These are phyloP conservation scores for Alternaria brassicae DNA, from an alignment of 2,329 filamentous ascomycete species.

Conservation along the genomic window DNA sequence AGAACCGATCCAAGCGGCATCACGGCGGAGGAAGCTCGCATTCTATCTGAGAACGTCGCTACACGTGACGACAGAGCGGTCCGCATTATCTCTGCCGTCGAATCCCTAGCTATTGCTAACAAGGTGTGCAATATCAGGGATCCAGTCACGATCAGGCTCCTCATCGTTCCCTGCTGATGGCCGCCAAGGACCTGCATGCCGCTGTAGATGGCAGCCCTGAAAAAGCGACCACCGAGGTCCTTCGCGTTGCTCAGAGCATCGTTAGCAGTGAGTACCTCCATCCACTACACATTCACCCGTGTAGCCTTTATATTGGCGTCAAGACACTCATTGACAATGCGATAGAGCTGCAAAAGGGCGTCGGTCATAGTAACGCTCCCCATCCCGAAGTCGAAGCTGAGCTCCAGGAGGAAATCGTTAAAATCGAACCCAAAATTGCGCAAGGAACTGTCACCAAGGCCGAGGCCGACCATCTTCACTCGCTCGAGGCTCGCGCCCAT, in stretches of 20 bases:
- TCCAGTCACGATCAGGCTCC: slow-evolving; percentile 18
- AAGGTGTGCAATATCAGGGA: slow-evolving; percentile 26
- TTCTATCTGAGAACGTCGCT: slow-evolving; percentile 37
- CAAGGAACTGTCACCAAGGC: slow-evolving; percentile 47
- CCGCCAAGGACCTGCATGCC: slow-evolving; percentile 38
- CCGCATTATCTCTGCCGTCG: slow-evolving; percentile 40
- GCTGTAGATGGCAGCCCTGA: slow-evolving; percentile 33
- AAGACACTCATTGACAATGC: slow-evolving; percentile 11
- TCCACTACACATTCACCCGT: background rate
- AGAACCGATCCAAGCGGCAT: slow-evolving; percentile 33
- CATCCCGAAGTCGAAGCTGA: slow-evolving; percentile 41
- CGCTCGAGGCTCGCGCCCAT: slow-evolving; percentile 50
- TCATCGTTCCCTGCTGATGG: slow-evolving; percentile 30
- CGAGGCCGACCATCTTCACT: slow-evolving; percentile 52
- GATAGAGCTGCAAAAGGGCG: slow-evolving; percentile 41
- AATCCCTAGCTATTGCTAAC: slow-evolving; percentile 35
- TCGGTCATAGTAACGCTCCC: slow-evolving; percentile 33
- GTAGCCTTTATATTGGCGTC: background rate
- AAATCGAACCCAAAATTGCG: slow-evolving; percentile 43
- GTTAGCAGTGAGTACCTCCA: slow-evolving; percentile 37
- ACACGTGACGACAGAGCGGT: slow-evolving; percentile 30
- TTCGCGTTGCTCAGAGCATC: slow-evolving; percentile 34
- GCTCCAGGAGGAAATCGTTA: slow-evolving; percentile 40
- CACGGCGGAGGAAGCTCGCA: slow-evolving; percentile 42
- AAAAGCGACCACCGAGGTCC: slow-evolving; percentile 36